Base-by-base conservation (phyloP, 176 grass and related monocot genomes). In the Raddia guianensis region DNA sequence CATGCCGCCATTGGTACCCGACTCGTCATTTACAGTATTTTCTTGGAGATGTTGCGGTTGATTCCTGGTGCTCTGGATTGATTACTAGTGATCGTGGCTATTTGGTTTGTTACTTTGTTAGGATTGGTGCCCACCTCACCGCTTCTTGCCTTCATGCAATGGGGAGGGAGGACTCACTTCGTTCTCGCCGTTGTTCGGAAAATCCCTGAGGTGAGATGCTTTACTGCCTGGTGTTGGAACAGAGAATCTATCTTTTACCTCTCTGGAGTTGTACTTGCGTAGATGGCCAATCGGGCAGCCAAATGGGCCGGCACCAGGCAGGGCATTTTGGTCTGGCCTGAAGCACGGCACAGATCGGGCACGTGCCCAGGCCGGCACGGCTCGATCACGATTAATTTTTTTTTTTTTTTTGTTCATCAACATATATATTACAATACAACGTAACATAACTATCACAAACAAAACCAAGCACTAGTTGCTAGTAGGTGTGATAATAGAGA, bases 131-230 rank as follows among this genome's bases (percentile, higher is more conserved):
- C 88, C 74, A 83, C 89, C 6, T 12, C 82, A 43, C 82, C 83
- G 48, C 47, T 95, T 57, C 78, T 93, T 60, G 53, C 92, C 9
- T 87, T 98, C 73, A 48, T 98, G 84, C 95, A 95, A 73, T 98
- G 95, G 92, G 88, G 81, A 59, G 92, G 95, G 77, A 89, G 96
- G 82, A 95, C 88, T 66, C 92, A 98, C 79, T 98, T 98, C 78
- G 70, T 95, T 46, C 79, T 98, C 12, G 96, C 90, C 73, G 54
- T 98, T 60, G 78, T 98, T 54, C 82, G 88, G 59, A 90, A 91
- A 83, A 91, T 95, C 46, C 78, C 88, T 3, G 88, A 93, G 96
- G 92, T 91, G 78, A 70, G 63, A 71, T 42, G 34, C 56, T 54
- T 74, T 14, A 44, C 13, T 42, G 34, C 56, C 37, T 74, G n/a